Evolutionary conservation across 257 asterid species (phyloP).

Genomic region (Salvia splendens): DNA sequence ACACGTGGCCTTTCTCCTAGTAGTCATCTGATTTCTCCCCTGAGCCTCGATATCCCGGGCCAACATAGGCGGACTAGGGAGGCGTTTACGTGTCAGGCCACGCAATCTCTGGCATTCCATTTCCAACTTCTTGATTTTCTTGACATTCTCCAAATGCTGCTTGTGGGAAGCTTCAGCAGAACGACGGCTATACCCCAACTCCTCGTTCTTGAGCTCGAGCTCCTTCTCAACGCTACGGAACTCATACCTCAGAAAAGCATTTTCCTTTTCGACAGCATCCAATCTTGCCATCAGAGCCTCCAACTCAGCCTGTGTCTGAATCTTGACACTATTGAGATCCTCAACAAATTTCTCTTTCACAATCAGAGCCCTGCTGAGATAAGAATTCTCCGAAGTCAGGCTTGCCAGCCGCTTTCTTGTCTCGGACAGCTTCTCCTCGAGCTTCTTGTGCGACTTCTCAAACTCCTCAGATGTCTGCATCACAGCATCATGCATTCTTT

Average conservation of each 20-base stretch:
- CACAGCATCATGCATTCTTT: slow-evolving; percentile 45
- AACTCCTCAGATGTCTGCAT: slow-evolving; percentile 47
- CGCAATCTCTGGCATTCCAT: slow-evolving; percentile 80
- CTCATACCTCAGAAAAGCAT: slow-evolving; percentile 75
- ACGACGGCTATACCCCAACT: slow-evolving; percentile 49
- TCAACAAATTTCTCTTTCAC: slow-evolving; percentile 62
- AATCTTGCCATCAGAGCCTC: slow-evolving; percentile 62
- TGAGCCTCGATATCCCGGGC: slow-evolving; percentile 45
- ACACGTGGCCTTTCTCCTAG: slow-evolving; percentile 29
- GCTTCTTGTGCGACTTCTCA: slow-evolving; percentile 44
- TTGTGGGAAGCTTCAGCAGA: slow-evolving; percentile 54
- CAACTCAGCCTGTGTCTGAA: slow-evolving; percentile 61
- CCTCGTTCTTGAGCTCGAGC: slow-evolving; percentile 58
- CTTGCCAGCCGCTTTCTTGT: slow-evolving; percentile 32
- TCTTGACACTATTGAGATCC: slow-evolving; percentile 49
- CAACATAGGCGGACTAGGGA: slow-evolving; percentile 32
- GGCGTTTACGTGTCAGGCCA: slow-evolving; percentile 46
- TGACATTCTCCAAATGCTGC: slow-evolving; percentile 50
- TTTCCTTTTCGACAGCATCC: slow-evolving; percentile 78
- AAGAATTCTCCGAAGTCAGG: slow-evolving; percentile 61
- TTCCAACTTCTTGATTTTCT: slow-evolving; percentile 79
- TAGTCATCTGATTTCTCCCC: slow-evolving; percentile 15
- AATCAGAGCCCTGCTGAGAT: slow-evolving; percentile 55
- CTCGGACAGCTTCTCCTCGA: slow-evolving; percentile 44
- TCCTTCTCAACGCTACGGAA: slow-evolving; percentile 70